A percentile compares a stretch with the other conserved stretches of the same genome.
Conservation (phyloP, 1,284 basidiomycete genomes). For the Xanthoconium separans region DNA sequence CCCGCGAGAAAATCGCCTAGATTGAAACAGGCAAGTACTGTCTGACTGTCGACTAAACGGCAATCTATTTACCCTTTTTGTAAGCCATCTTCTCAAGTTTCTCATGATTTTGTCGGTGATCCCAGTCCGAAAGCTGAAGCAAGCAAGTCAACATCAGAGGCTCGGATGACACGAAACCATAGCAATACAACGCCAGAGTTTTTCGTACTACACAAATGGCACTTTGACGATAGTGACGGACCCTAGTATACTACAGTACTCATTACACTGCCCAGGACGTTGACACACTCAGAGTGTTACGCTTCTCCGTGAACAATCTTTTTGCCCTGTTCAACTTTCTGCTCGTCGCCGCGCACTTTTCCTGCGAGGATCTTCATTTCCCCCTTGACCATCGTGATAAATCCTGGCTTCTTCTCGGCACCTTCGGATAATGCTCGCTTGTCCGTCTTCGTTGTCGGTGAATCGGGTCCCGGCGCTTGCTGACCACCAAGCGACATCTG, state of each 20-base stretch:
- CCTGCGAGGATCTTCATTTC: conserved; percentile 46
- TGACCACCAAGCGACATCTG: neutral
- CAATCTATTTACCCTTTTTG: too few relatives aligned
- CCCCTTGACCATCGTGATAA: conserved; percentile 44
- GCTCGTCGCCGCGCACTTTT: conserved; percentile 41
- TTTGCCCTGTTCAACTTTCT: conserved; percentile 43
- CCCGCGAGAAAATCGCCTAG: neutral
- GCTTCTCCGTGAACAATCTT: conserved; percentile 28
- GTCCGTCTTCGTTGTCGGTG: neutral
- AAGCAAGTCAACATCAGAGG: neutral
- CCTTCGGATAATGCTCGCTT: conserved; percentile 14
- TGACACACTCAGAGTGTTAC: conserved; percentile 11
- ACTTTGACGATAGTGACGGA: neutral
- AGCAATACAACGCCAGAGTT: conserved; percentile 3
- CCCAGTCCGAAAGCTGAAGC: too few relatives aligned
- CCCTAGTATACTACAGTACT: conserved; percentile 8
- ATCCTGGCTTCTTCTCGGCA: conserved; percentile 32
- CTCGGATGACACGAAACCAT: neutral
- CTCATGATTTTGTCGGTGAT: neutral
- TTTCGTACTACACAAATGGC: conserved; percentile 10
- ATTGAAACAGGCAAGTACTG: neutral
- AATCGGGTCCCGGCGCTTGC: neutral
- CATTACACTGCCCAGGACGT: neutral
- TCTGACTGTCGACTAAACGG: neutral
- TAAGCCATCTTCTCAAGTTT: neutral